Evolutionary conservation across 2,329 filamentous ascomycete genomes (phyloP).

Genomic region (Colletotrichum melonis): DNA sequence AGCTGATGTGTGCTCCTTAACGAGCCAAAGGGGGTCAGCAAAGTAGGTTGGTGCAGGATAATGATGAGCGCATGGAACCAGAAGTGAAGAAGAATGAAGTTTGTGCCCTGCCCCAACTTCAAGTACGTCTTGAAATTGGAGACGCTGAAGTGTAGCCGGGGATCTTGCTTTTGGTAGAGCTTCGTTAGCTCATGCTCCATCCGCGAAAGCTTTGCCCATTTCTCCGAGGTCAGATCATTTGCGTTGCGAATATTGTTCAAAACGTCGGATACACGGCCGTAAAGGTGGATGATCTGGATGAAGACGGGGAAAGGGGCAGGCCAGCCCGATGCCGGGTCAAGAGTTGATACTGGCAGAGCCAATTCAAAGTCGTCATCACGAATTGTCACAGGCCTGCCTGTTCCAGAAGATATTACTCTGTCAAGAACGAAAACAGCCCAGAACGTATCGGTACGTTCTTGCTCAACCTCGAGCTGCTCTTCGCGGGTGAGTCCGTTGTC

Average conservation of each 20-base stretch:
- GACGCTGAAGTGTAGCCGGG: conserved; percentile 83
- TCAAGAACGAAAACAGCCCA: conserved; percentile 93
- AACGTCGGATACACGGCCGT: conserved; percentile 85
- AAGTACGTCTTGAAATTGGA: conserved; percentile 89
- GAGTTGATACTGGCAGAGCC: conserved; percentile 67
- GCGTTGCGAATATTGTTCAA: conserved; percentile 83
- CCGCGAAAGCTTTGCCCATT: conserved; percentile 75
- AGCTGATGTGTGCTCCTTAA: conserved; percentile 73
- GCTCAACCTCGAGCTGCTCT: conserved; percentile 76
- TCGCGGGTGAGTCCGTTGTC: conserved; percentile 54
- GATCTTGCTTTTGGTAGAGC: conserved; percentile 78
- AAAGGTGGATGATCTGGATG: conserved; percentile 86
- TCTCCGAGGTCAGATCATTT: conserved; percentile 80
- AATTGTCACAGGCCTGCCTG: conserved; percentile 84
- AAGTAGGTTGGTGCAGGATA: conserved; percentile 83
- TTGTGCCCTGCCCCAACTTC: conserved; percentile 83
- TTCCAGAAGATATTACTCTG: conserved; percentile 87
- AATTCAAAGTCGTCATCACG: conserved; percentile 89
- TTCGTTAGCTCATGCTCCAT: conserved; percentile 85
- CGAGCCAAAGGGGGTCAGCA: conserved; percentile 80
- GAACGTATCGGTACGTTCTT: conserved; percentile 87
- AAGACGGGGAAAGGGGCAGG: conserved; percentile 84
- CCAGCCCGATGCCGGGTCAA: conserved; percentile 71
- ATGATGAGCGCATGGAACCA: conserved; percentile 93
- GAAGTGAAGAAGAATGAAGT: conserved; percentile 87